phyloP scores from a whole-genome alignment of 331 rosid species.

The Phaseolus coccineus region DNA sequence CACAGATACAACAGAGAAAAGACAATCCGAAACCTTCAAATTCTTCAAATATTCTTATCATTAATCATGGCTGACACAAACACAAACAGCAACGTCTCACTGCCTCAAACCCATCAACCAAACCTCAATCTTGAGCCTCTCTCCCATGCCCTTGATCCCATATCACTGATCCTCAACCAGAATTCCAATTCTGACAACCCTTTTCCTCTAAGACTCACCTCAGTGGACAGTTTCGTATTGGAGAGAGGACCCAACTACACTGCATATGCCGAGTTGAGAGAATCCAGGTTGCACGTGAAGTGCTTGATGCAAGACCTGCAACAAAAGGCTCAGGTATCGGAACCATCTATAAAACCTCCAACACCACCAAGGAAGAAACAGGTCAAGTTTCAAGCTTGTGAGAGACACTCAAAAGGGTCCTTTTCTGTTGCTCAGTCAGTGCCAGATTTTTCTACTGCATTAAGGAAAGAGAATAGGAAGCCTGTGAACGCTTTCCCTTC shows the following conservation, averaged over 20 bases:
- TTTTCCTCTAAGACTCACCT: conserved; percentile 52
- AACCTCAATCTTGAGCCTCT: conserved; percentile 52
- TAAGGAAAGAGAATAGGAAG: conserved; percentile 80
- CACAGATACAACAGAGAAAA: neutral
- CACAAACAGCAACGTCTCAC: conserved; percentile 30
- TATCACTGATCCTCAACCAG: conserved; percentile 63
- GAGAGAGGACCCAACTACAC: conserved; percentile 81
- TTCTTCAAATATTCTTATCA: conserved; percentile 12
- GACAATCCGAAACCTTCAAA: conserved; percentile 22
- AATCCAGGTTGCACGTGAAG: conserved; percentile 57
- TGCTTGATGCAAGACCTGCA: neutral
- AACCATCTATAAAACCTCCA: conserved; percentile 38
- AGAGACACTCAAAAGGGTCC: conserved; percentile 50
- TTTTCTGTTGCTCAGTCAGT: conserved; percentile 73
- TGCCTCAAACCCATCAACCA: conserved; percentile 45
- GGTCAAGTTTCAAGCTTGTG: conserved; percentile 58
- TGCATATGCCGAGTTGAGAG: conserved; percentile 81
- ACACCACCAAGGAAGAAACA: conserved; percentile 79
- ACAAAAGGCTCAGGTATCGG: conserved; percentile 33
- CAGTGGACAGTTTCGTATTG: conserved; percentile 52
- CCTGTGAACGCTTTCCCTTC: conserved; percentile 54
- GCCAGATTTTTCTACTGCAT: conserved; percentile 72
- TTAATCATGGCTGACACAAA: conserved; percentile 60
- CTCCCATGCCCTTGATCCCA: conserved; percentile 68
- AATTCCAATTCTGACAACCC: conserved; percentile 52